These are phyloP conservation scores for Tolypocladium amazonense DNA, from an alignment of 2,329 filamentous ascomycete species.

Conservation along the genomic window DNA sequence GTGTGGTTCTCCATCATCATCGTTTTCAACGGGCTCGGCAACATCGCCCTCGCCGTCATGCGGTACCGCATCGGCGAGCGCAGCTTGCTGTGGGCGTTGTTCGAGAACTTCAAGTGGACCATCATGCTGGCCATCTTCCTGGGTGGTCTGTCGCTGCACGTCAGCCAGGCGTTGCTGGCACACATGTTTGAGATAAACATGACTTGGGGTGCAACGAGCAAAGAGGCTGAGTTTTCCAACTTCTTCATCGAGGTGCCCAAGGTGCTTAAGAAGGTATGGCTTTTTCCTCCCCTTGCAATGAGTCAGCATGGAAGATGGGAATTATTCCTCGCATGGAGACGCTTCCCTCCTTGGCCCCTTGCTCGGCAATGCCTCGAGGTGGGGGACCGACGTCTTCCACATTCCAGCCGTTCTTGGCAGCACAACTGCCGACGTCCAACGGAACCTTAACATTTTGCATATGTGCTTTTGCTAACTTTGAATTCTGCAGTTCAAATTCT, in stretches of 20 bases:
- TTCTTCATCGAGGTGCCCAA: conserved; percentile 79
- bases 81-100: conserved; percentile 42
- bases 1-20: conserved; percentile 74
- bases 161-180: conserved; percentile 66
- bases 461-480: conserved; percentile 9
- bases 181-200: conserved; percentile 85
- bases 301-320: background rate
- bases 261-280: conserved; percentile 66
- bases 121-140: conserved; percentile 69
- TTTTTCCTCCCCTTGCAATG: conserved; percentile 3
- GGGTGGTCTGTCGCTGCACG: conserved; percentile 69
- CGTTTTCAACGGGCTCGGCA: conserved; percentile 67
- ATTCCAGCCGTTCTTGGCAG: background rate
- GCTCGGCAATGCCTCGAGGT: background rate
- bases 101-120: conserved; percentile 65
- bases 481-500: conserved; percentile 57
- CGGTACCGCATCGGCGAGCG: conserved; percentile 60
- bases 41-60: conserved; percentile 61
- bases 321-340: background rate
- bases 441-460: conserved; percentile 2
- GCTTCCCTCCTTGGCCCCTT: background rate
- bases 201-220: conserved; percentile 75
- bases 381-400: background rate
- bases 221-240: conserved; percentile 71
- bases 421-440: background rate